Conservation (phyloP, 2,329 filamentous ascomycete species). For the Xylariaceae sp. region DNA sequence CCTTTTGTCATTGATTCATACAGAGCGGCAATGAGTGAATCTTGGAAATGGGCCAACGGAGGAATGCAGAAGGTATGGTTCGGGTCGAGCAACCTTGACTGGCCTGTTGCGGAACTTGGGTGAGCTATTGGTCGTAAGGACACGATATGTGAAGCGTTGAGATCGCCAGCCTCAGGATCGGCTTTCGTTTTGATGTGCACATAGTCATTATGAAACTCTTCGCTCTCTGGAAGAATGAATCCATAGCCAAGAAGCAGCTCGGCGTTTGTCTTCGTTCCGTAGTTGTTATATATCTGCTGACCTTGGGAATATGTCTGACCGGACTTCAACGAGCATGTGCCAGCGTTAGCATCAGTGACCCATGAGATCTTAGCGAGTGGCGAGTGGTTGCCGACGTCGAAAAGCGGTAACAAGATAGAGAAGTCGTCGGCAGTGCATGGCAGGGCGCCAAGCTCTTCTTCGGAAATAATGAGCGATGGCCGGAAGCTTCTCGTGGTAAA, state of each 20-base stretch:
- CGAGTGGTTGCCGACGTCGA: constrained; percentile 71
- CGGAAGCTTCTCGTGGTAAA: constrained; percentile 66
- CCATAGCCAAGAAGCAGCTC: constrained; percentile 65
- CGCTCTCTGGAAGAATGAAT: constrained; percentile 52
- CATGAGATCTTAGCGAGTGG: constrained; percentile 55
- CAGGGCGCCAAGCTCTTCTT: constrained; percentile 30
- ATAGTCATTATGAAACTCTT: constrained; percentile 57
- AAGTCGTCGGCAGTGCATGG: constrained; percentile 56
- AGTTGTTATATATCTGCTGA: constrained; percentile 57
- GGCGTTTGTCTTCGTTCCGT: constrained; percentile 71
- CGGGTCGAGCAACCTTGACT: constrained; percentile 37
- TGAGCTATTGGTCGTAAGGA: constrained; percentile 49
- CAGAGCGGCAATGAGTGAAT: constrained; percentile 52
- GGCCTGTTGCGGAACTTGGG: constrained; percentile 46
- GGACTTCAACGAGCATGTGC: constrained; percentile 43
- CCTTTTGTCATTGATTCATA: constrained; percentile 33
- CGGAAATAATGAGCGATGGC: constrained; percentile 54
- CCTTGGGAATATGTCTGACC: constrained; percentile 46
- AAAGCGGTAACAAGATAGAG: constrained; percentile 66
- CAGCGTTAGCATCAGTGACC: constrained; percentile 45
- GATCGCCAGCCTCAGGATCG: constrained; percentile 26
- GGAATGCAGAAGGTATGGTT: constrained; percentile 33
- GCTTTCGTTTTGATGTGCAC: constrained; percentile 52
- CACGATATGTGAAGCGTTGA: constrained; percentile 40
- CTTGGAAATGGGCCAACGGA: constrained; percentile 51